Evolutionary conservation across 116 monocot species (phyloP).

Genomic region (Trichopus zeylanicus): DNA sequence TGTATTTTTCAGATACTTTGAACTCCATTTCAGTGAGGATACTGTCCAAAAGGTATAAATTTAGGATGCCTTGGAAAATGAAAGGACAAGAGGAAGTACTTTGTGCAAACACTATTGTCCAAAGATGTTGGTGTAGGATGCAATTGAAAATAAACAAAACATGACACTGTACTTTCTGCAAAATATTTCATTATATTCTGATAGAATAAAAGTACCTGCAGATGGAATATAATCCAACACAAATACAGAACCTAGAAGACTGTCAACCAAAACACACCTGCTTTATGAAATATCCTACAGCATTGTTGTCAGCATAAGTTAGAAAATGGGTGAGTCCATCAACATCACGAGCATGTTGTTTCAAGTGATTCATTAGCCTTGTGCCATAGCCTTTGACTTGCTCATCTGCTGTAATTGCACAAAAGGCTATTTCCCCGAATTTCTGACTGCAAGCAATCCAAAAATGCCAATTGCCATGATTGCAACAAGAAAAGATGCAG

Average conservation of each 20-base stretch:
- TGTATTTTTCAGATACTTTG: too few species aligned
- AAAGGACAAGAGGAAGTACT: too few species aligned
- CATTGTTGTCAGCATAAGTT: constrained; percentile 98
- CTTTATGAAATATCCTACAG: constrained; percentile 95
- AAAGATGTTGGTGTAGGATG: too few species aligned
- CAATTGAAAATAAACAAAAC: too few species aligned
- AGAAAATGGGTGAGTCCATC: constrained; percentile 95
- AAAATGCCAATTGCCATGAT: not conserved
- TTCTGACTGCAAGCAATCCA: constrained; percentile 50
- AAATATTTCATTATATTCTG: not conserved
- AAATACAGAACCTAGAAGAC: not conserved
- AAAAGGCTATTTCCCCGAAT: constrained; percentile 99
- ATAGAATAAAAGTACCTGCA: not conserved
- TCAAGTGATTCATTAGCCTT: constrained; percentile 97
- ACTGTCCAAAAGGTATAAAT: too few species aligned
- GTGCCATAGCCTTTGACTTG: constrained; percentile 99
- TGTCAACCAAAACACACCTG: constrained; percentile 40
- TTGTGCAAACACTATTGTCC: too few species aligned
- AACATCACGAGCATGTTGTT: constrained; percentile 98
- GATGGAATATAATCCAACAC: too few species aligned
- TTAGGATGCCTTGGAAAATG: too few species aligned
- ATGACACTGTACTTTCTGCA: too few species aligned
- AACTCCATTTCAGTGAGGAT: too few species aligned
- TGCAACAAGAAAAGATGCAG: not conserved
- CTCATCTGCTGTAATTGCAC: constrained; percentile 97